Base-by-base conservation (phyloP, 371 early-diverging fungal species). In the Mucor indicus region DNA sequence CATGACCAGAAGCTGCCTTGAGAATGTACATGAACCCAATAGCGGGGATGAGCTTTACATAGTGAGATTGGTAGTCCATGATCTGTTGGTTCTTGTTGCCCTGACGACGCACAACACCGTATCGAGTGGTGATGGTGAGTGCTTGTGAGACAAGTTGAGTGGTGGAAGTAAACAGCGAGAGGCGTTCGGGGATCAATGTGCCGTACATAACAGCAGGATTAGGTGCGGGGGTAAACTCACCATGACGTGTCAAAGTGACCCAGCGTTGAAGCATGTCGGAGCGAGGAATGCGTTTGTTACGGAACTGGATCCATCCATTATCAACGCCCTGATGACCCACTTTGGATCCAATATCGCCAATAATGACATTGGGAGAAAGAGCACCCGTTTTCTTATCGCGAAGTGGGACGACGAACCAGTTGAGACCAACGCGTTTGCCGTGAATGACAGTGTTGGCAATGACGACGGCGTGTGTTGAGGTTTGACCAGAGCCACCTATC, bases 221-320 rank as follows among this genome's bases (percentile, higher is more conserved):
- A 1, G 79, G 80, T 3, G 82, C 74, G 17, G 78, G 75, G 1
- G 50, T 64, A 48, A 79, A 87, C 29, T 69, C 64, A 38, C 89
- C 91, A 37, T 77, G 68, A 27, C 80, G 69, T 39, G 59, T 67
- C 50, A 89, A 74, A n/a, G 67, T 67, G 6, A 81, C 78, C 81
- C 86, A 85, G 57, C 75, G 78, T 60, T 77, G 62, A 44, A 93
- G 68, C 90, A 93, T 86, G 62, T 91, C 77, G 27, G 81, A 73
- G 17, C 95, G 85, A 5, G 95, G 93, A 19, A 92, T 84, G 46
- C 93, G 87, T 36, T 87, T 90, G 27, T 86, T 63, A 15, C 86
- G 87, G 75, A 94, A 94, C 59, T 91, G 91, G 55, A 94, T 92
- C 92, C 92, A 94, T 4, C 95, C 95, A 56, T 94, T 94, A 70